phyloP scores from a whole-genome alignment of 1,284 basidiomycete species.

The Puccinia triticina region DNA sequence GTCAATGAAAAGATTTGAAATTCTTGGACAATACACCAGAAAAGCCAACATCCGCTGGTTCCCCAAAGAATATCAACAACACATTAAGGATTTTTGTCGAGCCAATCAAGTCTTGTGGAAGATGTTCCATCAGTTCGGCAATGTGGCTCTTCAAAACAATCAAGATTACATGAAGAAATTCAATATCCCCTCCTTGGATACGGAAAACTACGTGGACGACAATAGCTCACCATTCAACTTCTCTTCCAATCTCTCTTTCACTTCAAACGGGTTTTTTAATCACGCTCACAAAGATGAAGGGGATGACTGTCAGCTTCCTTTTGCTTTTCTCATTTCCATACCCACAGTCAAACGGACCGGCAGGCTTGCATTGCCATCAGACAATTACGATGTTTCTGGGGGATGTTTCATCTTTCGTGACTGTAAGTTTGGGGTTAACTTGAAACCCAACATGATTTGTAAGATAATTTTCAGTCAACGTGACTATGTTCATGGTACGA shows the following conservation, averaged over 20 bases:
- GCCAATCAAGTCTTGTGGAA: conserved; percentile 3
- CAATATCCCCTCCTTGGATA: not conserved
- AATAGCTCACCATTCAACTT: not conserved
- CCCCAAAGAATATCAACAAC: not conserved
- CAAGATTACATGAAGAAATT: not conserved
- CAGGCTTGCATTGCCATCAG: not conserved
- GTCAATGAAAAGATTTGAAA: not conserved
- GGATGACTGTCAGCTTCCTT: not conserved
- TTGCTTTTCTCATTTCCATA: not conserved
- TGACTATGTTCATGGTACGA: not conserved
- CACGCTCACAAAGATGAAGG: not conserved
- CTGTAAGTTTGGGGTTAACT: conserved; percentile 6
- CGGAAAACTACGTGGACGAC: not conserved
- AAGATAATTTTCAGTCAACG: not conserved
- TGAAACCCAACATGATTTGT: not conserved
- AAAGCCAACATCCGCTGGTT: not conserved
- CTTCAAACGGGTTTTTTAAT: not conserved
- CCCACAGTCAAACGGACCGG: not conserved
- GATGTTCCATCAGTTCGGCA: not conserved
- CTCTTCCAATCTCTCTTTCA: not conserved
- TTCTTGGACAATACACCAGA: not conserved
- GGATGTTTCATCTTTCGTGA: not conserved
- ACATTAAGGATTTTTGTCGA: not conserved
- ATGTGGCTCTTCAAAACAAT: not conserved
- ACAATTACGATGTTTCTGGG: not conserved